Evolutionary conservation across 108 stramenopile species (phyloP), one percentile per base, ranked within the genome.

Genomic region (Pseudonitzschia multistriata): DNA sequence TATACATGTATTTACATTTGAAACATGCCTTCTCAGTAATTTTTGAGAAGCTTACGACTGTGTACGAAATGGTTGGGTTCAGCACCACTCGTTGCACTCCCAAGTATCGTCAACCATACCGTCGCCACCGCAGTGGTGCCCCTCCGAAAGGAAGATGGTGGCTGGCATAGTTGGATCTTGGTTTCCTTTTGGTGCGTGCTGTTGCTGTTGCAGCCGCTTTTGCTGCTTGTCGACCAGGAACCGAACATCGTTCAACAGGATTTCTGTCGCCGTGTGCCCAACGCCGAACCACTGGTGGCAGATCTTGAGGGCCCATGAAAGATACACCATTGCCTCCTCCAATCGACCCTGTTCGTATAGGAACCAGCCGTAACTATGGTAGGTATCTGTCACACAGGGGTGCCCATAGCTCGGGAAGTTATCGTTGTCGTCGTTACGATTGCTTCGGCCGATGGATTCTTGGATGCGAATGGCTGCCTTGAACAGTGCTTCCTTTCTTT

Each of bases 281-380:
- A 13, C 5, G 0, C 54, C 54, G 11, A 30, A n/a, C 29, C 22
- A 30, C 29, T 25, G 27, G 27, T 55, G n/a, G 29, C 29, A 30
- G 27, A 55, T 55, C 15, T 55, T 55, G 29, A 55, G 29, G 6
- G 54, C 54, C 27, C 24, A 25, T n/a, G 27, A 27, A 0, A 55
- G 27, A n/a, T n/a, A 55, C 13, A 55, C 29, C 15, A 55, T 1
- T n/a, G 54, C 54, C 13, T 55, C 24, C 4, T 3, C 54, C 14
- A 14, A 14, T 13, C 29, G 22, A n/a, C 54, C 24, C 29, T 13
- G 29, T n/a, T 55, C 54, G 29, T 55, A 55, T 21, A 55, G 27
- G 27, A 28, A 55, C 54, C 54, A 55, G 14, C 54, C 54, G 14
- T 30, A 55, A 30, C 3, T 25, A n/a, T 55, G 54, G 29, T 55